Conservation (phyloP, 2,329 filamentous ascomycete genomes). For the Thermoascus crustaceus region DNA sequence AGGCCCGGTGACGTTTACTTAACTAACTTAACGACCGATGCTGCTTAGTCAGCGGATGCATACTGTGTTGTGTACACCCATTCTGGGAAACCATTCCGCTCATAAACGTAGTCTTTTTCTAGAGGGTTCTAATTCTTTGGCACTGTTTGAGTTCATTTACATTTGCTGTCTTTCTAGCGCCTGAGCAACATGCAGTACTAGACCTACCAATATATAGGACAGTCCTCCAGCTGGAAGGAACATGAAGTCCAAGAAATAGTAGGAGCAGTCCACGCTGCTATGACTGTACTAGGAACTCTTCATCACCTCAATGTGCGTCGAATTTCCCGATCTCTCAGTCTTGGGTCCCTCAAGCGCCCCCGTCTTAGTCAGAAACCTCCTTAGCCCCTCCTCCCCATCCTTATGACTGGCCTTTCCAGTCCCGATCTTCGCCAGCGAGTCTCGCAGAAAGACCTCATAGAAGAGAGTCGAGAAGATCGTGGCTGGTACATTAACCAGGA, state of each 20-base stretch:
- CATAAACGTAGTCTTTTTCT: no score
- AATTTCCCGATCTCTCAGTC: slow-evolving; percentile 2
- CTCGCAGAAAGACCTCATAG: slow-evolving; percentile 49
- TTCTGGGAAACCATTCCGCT: no score
- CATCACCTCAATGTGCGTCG: slow-evolving; percentile 4
- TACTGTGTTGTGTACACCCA: neutral
- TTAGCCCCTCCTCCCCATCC: slow-evolving; percentile 44
- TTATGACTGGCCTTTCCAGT: slow-evolving; percentile 44
- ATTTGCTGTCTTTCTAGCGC: no score
- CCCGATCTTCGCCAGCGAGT: slow-evolving; percentile 45
- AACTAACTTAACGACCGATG: no score
- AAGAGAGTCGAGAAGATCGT: slow-evolving; percentile 48
- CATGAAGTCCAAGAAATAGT: no score
- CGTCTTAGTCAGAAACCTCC: slow-evolving; percentile 34
- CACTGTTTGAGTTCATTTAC: no score
- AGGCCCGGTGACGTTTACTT: slow-evolving; percentile 1
- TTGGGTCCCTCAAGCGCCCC: slow-evolving; percentile 13
- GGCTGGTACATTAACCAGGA: slow-evolving; percentile 50
- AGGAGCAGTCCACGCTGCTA: no score
- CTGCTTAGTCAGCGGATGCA: slow-evolving; percentile 3
- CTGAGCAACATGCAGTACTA: no score
- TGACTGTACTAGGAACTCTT: neutral
- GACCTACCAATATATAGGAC: no score
- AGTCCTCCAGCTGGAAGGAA: no score
- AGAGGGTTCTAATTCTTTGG: no score